Base-by-base conservation (phyloP, 2,329 filamentous ascomycete genomes). In the Trichophyton benhamiae region DNA sequence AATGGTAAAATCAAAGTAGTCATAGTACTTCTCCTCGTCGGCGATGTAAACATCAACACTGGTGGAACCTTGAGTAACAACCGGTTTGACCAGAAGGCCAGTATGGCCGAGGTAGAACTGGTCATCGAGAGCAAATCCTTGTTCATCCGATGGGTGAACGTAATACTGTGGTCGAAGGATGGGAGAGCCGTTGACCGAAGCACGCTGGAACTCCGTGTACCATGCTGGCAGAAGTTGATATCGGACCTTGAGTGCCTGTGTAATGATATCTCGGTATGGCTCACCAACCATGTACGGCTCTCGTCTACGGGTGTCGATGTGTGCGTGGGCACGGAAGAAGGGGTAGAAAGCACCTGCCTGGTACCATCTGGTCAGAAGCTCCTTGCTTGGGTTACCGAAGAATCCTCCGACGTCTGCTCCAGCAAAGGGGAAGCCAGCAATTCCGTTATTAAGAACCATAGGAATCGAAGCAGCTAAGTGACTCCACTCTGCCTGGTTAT, bases 321-420 rank as follows among this genome's bases (percentile, higher is more conserved):
- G 94, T 5, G 94, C 94, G 72, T 99, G 94, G 1, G 85, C 94
- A 64, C 94, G 89, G 87, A 97, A 95, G 79, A 97, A 99, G 6
- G 94, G 94, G 73, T 97, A 97, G 80, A 95, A 99, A 61, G 89
- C 89, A 64, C 94, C 94, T 38, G 91, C 85, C 75, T 99, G 94
- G 76, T 96, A 99, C 94, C 94, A 99, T 44, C 94, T 86, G 9
- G 89, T 88, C 67, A 95, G 82, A 22, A 99, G 83, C 63, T 99
- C 92, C 70, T 91, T 91, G 68, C 88, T 88, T 0, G 94, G 94
- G 75, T 99, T 96, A 61, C 94, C 92, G 69, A 99, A 99, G 81
- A 99, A 99, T 30, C 94, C 94, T 62, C 91, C 94, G 58, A 99
- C 91, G 76, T 99, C 94, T 59, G 94, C 94, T 61, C 94, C 94